These are phyloP conservation scores for Ambrosia artemisiifolia DNA, from an alignment of 129 eudicot genomes.

Conservation along the genomic window DNA sequence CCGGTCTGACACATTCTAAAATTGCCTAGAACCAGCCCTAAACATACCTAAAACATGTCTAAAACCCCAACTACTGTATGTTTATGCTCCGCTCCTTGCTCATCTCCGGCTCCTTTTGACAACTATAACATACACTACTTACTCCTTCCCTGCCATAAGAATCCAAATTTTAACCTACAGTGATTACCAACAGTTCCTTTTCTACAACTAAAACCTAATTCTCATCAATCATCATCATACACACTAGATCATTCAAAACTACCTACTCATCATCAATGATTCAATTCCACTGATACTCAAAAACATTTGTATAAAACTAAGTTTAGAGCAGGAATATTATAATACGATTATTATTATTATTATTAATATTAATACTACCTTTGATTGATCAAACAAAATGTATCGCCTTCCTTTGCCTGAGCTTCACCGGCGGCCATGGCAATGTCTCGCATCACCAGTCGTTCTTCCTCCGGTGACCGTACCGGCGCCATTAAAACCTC, in stretches of 20 bases:
- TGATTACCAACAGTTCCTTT: background rate
- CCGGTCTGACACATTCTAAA: too few species aligned
- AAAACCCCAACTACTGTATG: too few species aligned
- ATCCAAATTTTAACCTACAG: background rate
- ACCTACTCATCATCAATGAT: background rate
- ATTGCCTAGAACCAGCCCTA: too few species aligned
- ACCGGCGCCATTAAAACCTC: constrained; percentile 33
- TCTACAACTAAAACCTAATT: constrained; percentile 1
- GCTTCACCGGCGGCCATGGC: constrained; percentile 63
- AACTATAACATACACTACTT: too few species aligned
- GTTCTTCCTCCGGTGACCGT: constrained; percentile 79
- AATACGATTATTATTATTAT: background rate
- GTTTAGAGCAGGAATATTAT: background rate
- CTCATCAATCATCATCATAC: background rate
- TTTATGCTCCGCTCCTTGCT: too few species aligned
- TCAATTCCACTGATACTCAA: constrained; percentile 7
- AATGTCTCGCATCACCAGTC: constrained; percentile 60
- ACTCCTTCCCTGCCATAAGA: background rate
- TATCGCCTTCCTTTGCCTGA: constrained; percentile 67
- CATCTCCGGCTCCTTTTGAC: too few species aligned
- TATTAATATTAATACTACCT: constrained; percentile 26
- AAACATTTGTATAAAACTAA: background rate
- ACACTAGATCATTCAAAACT: background rate
- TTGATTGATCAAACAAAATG: constrained; percentile 67
- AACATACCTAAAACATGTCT: too few species aligned